phyloP scores from a whole-genome alignment of 352 stramenopile genomes.

The Globisporangium irregulare region DNA sequence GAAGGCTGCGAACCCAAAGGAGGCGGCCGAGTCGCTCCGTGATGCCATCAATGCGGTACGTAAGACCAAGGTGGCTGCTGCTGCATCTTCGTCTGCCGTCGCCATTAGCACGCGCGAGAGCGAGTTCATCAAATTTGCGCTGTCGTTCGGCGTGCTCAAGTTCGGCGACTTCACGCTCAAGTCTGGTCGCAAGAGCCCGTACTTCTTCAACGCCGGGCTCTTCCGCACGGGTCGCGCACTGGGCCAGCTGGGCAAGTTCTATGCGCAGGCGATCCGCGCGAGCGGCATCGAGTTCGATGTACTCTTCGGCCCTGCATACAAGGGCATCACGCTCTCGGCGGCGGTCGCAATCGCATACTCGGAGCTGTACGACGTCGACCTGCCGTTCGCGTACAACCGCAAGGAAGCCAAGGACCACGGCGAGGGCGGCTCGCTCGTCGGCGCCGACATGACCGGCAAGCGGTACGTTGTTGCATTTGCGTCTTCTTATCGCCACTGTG shows the following conservation, averaged over 20 bases:
- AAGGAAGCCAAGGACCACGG: slow-evolving; percentile 99
- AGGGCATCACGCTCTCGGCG: slow-evolving; percentile 97
- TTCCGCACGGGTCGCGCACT: slow-evolving; percentile 95
- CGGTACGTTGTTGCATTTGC: slow-evolving; percentile 38
- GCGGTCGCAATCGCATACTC: slow-evolving; percentile 93
- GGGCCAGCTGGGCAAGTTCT: slow-evolving; percentile 91
- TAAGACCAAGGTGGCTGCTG: slow-evolving; percentile 39
- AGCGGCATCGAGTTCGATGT: slow-evolving; percentile 96
- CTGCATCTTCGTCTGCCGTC: slow-evolving; percentile 2
- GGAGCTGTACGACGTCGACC: slow-evolving; percentile 88
- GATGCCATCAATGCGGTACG: slow-evolving; percentile 94
- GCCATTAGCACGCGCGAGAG: slow-evolving; percentile 55
- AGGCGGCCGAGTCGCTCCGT: slow-evolving; percentile 88
- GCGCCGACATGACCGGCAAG: slow-evolving; percentile 93
- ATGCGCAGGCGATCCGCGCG: slow-evolving; percentile 92
- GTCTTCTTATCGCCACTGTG: background rate
- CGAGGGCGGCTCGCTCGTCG: slow-evolving; percentile 96
- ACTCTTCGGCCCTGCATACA: slow-evolving; percentile 99
- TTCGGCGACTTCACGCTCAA: slow-evolving; percentile 99
- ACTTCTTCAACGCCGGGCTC: slow-evolving; percentile 99
- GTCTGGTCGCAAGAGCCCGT: slow-evolving; percentile 95
- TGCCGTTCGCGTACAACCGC: slow-evolving; percentile 98
- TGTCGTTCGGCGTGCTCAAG: slow-evolving; percentile 94
- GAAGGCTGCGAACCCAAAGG: slow-evolving; percentile 84
- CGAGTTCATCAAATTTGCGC: slow-evolving; percentile 97